Conservation (phyloP, 2,329 filamentous ascomycete species). For the Alternaria rosae region DNA sequence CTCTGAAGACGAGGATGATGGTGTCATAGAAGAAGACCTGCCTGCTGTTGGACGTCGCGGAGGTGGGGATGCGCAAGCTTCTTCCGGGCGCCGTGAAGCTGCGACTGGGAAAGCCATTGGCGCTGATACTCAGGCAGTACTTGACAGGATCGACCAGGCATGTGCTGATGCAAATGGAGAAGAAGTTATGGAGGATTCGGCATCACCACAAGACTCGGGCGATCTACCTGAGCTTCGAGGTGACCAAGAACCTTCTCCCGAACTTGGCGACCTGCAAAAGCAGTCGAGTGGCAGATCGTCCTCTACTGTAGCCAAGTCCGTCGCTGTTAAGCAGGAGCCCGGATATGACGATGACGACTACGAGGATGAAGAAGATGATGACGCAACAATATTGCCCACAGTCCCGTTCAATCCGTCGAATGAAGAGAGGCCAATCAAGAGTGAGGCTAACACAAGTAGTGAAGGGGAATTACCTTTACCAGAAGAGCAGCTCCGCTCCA, state of each 20-base stretch:
- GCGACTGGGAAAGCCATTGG: conserved; percentile 20
- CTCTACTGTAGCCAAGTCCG: background rate
- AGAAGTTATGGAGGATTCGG: background rate
- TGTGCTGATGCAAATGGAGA: conserved; percentile 26
- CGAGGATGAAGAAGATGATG: background rate
- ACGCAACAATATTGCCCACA: background rate
- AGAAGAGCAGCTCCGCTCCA: conserved; percentile 18
- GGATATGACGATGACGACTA: conserved; percentile 4
- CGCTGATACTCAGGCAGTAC: conserved; percentile 36
- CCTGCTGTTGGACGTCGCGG: background rate
- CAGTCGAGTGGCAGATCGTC: background rate
- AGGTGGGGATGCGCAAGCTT: conserved; percentile 12
- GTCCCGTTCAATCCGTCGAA: background rate
- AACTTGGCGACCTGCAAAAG: conserved; percentile 25
- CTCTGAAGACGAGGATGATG: conserved; percentile 44
- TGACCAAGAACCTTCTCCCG: conserved; percentile 22
- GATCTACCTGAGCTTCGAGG: background rate
- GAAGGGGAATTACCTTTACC: background rate
- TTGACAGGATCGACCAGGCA: conserved; percentile 35
- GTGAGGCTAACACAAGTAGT: background rate
- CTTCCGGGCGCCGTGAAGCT: background rate
- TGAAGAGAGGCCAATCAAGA: background rate
- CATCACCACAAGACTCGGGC: conserved; percentile 18
- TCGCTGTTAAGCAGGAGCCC: conserved; percentile 6
- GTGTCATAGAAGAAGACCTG: conserved; percentile 29